phyloP scores from a whole-genome alignment of 495 filamentous ascomycete genomes.

The Daldinia concentrica region DNA sequence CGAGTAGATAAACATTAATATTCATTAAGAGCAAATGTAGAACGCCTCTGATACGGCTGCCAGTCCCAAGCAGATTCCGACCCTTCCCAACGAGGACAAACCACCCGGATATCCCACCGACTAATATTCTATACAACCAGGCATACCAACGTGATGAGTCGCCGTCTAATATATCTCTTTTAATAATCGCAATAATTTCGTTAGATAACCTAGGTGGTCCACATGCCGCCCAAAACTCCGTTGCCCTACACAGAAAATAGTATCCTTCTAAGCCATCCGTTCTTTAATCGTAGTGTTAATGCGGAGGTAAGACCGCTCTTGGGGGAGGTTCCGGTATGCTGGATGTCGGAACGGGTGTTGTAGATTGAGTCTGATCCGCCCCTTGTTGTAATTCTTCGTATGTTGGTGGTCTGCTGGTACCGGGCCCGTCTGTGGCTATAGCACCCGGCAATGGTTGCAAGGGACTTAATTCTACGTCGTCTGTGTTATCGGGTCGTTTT shows the following conservation, averaged over 20 bases:
- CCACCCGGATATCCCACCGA: conserved; percentile 6
- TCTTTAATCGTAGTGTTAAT: conserved; percentile 4
- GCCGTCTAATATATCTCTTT: conserved; percentile 14
- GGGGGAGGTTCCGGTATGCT: conserved; percentile 39
- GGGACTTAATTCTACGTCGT: conserved; percentile 43
- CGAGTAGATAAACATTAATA: conserved; percentile 6
- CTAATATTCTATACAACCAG: conserved; percentile 26
- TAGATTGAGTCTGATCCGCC: conserved; percentile 9
- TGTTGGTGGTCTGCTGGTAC: conserved; percentile 33
- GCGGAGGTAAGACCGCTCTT: conserved; percentile 32
- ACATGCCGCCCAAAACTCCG: conserved; percentile 22
- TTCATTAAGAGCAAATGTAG: conserved; percentile 14
- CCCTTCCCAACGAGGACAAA: not conserved
- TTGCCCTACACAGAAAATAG: conserved; percentile 12
- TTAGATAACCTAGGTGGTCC: conserved; percentile 14
- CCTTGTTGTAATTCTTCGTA: conserved; percentile 35
- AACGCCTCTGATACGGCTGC: conserved; percentile 17
- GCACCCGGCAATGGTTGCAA: conserved; percentile 32
- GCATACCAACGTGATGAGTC: not conserved
- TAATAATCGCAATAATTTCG: not conserved
- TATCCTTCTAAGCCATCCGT: not conserved
- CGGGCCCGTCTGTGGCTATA: conserved; percentile 18
- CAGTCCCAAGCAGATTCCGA: conserved; percentile 4
- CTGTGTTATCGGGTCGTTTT: conserved; percentile 39
- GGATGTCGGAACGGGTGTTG: conserved; percentile 6